Conservation (phyloP, 2,329 filamentous ascomycete genomes). For the Colletotrichum navitas region DNA sequence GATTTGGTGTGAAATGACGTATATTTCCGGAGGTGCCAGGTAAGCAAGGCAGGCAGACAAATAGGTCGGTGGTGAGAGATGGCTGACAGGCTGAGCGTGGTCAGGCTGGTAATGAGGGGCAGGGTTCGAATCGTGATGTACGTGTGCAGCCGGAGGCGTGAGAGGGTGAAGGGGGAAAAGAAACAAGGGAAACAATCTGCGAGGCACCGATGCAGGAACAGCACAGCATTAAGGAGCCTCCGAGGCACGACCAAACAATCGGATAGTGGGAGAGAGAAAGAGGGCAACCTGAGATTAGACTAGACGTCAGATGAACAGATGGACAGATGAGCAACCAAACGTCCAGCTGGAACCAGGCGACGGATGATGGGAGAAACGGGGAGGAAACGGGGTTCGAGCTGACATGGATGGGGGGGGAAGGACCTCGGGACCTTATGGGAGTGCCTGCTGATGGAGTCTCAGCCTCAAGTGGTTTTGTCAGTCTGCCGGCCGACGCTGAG, state of each 20-base stretch:
- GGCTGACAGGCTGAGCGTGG: conserved; percentile 22
- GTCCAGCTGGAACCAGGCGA: conserved; percentile 37
- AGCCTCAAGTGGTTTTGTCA: conserved; percentile 50
- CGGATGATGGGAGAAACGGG: conserved; percentile 20
- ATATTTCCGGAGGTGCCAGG: conserved; percentile 27
- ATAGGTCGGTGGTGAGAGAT: background rate
- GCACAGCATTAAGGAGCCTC: conserved; percentile 42
- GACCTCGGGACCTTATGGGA: conserved; percentile 42
- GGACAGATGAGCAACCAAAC: conserved; percentile 45
- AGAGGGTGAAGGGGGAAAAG: conserved; percentile 31
- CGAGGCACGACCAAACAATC: conserved; percentile 28
- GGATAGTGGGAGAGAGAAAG: conserved; percentile 42
- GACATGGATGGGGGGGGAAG: conserved; percentile 25
- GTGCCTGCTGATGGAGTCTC: conserved; percentile 58
- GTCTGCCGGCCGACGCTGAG: conserved; percentile 25
- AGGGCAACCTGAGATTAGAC: conserved; percentile 18
- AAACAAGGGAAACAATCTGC: conserved; percentile 34
- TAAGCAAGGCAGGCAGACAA: conserved; percentile 9
- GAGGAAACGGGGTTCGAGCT: conserved; percentile 17
- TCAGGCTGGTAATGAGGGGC: conserved; percentile 18
- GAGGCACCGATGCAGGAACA: conserved; percentile 49
- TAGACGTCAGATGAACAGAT: conserved; percentile 44
- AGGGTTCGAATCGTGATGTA: background rate
- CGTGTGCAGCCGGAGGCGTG: conserved; percentile 14
- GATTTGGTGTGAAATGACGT: conserved; percentile 11